Base-by-base conservation (phyloP, 2,329 filamentous ascomycete species). In the Diaporthe amygdali region DNA sequence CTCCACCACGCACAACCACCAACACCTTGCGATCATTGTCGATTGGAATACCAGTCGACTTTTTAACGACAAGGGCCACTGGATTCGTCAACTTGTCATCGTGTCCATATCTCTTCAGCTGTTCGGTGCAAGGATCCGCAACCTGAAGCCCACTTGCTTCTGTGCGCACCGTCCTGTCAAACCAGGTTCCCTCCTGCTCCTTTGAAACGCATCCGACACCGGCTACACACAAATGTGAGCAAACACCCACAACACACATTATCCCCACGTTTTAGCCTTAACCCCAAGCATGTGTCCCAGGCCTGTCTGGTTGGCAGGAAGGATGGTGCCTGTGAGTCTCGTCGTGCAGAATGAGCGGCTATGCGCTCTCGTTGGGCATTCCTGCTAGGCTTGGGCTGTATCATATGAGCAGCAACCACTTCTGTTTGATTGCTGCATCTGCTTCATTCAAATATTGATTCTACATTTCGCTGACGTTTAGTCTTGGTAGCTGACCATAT, bases 131-230 rank as follows among this genome's bases (percentile, higher is more conserved):
- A 56, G 41, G 49, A 32, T 49, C 34, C 30, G 39, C 32, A 61
- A 25, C 37, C 46, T n/a, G 30, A 25, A 32, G 46, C 27, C 51
- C 32, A 8, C 14, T 55, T 55, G n/a, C 44, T 49, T 49, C 32
- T 52, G 41, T 49, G 44, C 63, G 51, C 52, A 67, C 25, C 54
- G 30, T 49, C 22, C 46, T 52, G 37, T 41, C 68, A 63, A 56
- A 56, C 71, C 54, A 20, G 71, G 47, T 71, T 71, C 54, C 55
- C 54, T 68, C 61, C 56, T 66, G 68, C 22, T 64, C 46, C 44
- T 69, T 74, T 74, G 75, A 76, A 76, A 75, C 75, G 54, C 70
- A 72, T 63, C 63, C 73, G 70, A 75, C 68, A 74, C 73, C 66
- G 34, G 70, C 73, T 70, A 49, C 46, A 25, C 41, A 49, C 54